Percentiles rank a stretch among this genome's conserved stretches.
Evolutionary conservation across 31 red algal species (phyloP).

Genomic region (Asparagopsis taxiformis): DNA sequence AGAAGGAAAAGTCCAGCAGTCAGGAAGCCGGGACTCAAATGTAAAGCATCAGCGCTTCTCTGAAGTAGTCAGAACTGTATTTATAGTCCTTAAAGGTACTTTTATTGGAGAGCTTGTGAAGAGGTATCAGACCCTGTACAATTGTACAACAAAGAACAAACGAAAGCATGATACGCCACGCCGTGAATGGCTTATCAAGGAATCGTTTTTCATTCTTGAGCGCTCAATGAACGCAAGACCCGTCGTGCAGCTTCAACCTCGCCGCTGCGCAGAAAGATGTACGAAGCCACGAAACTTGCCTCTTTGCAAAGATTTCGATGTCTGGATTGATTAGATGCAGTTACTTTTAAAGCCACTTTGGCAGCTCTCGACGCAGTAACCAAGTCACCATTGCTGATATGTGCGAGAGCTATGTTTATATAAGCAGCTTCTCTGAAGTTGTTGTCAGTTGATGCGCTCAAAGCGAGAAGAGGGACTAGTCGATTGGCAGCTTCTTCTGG

Average conservation of each 20-base stretch:
- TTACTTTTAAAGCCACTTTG: constrained; percentile 40
- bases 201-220: background rate
- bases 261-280: constrained; percentile 58
- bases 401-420: constrained; percentile 60
- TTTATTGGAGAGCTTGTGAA: constrained; percentile 13
- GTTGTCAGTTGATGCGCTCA: constrained; percentile 21
- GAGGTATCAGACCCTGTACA: constrained; percentile 14
- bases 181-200: background rate
- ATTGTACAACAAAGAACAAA: too few relatives aligned
- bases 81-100: too few relatives aligned
- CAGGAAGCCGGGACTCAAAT: too few relatives aligned
- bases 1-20: too few relatives aligned
- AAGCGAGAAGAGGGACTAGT: constrained; percentile 31
- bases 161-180: too few relatives aligned
- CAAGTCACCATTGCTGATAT: constrained; percentile 43
- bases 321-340: constrained; percentile 11
- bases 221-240: constrained; percentile 25
- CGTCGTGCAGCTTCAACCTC: constrained; percentile 47
- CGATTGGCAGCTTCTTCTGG: constrained; percentile 39
- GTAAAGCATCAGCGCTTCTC: too few relatives aligned
- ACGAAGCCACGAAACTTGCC: constrained; percentile 53
- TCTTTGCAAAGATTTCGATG: constrained; percentile 26
- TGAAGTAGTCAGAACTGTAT: too few relatives aligned
- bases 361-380: constrained; percentile 39
- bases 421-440: constrained; percentile 46